Evolutionary conservation across 1,284 basidiomycete species (phyloP).

Genomic region (Trametes sp.): DNA sequence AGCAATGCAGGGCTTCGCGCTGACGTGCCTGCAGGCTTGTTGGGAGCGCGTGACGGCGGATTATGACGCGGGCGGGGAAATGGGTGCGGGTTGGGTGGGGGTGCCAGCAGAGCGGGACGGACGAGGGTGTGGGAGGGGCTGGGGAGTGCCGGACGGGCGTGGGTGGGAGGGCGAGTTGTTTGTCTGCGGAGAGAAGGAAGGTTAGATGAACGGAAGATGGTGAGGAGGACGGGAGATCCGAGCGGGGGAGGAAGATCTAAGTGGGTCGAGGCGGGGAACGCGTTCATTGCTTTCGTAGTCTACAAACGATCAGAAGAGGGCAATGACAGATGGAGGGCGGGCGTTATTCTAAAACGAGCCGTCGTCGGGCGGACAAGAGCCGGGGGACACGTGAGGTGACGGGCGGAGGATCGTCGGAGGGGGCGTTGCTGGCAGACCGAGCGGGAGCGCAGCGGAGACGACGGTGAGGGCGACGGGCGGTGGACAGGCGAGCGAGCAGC

Average conservation of each 20-base stretch:
- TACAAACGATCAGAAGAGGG: too few species aligned
- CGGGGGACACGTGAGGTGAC: slow-evolving; percentile 2
- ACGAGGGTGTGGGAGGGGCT: not conserved
- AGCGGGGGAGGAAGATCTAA: too few species aligned
- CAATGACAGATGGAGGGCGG: not conserved
- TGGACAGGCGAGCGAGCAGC: not conserved
- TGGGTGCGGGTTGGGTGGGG: not conserved
- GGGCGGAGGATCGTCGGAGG: slow-evolving; percentile 20
- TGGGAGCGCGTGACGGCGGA: not conserved
- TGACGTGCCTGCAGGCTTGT: not conserved
- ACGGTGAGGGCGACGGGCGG: not conserved
- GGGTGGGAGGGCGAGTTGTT: not conserved
- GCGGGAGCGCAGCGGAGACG: not conserved
- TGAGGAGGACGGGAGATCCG: not conserved
- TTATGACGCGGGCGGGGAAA: not conserved
- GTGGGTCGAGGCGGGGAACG: not conserved
- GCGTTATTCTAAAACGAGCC: not conserved
- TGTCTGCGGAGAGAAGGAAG: too few species aligned
- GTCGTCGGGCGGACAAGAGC: not conserved
- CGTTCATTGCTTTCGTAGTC: too few species aligned
- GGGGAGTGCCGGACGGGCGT: slow-evolving; percentile 12
- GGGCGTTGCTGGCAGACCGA: not conserved
- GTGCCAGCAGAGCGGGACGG: not conserved
- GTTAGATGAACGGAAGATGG: not conserved
- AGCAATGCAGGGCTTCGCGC: too few species aligned